phyloP scores from a whole-genome alignment of 1,284 basidiomycete species.

The Megacollybia platyphylla region DNA sequence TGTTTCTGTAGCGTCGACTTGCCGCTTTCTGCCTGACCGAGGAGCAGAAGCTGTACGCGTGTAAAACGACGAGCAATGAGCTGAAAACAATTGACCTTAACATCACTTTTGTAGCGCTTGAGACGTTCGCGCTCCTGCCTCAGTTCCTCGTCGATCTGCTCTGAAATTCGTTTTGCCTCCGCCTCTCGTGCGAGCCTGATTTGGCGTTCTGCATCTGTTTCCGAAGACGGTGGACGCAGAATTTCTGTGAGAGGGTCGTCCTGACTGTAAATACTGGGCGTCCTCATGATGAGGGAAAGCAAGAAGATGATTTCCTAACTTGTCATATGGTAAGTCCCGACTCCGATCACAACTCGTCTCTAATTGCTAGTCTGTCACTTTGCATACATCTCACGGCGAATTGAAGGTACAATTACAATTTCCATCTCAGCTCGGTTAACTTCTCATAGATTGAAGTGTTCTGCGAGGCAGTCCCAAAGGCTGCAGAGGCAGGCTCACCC shows the following conservation, averaged over 20 bases:
- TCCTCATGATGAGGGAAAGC: constrained; percentile 36
- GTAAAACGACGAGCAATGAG: constrained; percentile 21
- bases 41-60: constrained; percentile 45
- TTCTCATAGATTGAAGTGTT: constrained; percentile 80
- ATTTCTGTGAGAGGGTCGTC: constrained; percentile 66
- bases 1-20: constrained; percentile 77
- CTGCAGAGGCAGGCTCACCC: constrained; percentile 64
- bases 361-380: constrained; percentile 71
- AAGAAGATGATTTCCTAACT: constrained; percentile 11
- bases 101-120: constrained; percentile 55
- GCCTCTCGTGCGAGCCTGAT: constrained; percentile 49
- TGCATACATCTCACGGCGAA: constrained; percentile 90
- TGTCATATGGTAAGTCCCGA: background rate
- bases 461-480: constrained; percentile 89
- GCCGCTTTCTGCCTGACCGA: constrained; percentile 75
- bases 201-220: constrained; percentile 51
- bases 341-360: constrained; percentile 1
- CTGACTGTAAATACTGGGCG: constrained; percentile 53
- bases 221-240: constrained; percentile 50
- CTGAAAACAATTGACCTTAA: constrained; percentile 37
- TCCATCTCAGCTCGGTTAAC: background rate
- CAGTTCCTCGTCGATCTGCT: constrained; percentile 70
- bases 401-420: constrained; percentile 55
- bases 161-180: constrained; percentile 61
- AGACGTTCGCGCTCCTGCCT: constrained; percentile 50